phyloP scores from a whole-genome alignment of 495 filamentous ascomycete genomes.

The Staphylotrichum longicolle region DNA sequence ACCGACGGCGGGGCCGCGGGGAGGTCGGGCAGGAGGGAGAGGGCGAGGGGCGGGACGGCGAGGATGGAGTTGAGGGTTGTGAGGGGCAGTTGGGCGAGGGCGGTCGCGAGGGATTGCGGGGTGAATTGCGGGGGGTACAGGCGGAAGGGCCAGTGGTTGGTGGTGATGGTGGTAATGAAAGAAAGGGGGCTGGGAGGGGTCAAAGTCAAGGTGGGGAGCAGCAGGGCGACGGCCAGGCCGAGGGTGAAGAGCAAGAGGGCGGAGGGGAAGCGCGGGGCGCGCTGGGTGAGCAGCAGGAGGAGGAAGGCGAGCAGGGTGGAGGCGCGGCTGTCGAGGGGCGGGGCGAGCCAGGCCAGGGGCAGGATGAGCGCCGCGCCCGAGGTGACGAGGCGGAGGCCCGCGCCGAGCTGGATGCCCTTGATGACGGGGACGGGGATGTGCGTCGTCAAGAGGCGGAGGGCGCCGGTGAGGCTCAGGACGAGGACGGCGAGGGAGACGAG shows the following conservation, averaged over 20 bases:
- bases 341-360: conserved; percentile 54
- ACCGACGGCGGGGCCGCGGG: conserved; percentile 40
- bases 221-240: conserved; percentile 58
- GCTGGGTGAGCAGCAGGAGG: conserved; percentile 60
- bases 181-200: no score
- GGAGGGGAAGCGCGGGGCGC: conserved; percentile 64
- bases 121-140: conserved; percentile 51
- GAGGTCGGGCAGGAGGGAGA: conserved; percentile 62
- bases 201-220: conserved; percentile 28
- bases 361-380: conserved; percentile 54
- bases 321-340: conserved; percentile 68
- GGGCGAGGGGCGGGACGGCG: conserved; percentile 71
- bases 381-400: conserved; percentile 75
- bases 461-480: conserved; percentile 70
- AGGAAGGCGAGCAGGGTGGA: conserved; percentile 71
- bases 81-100: conserved; percentile 79
- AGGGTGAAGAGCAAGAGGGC: conserved; percentile 68
- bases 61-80: conserved; percentile 90
- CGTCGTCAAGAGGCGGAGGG: conserved; percentile 65
- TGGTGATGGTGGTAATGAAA: conserved; percentile 12
- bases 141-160: not conserved
- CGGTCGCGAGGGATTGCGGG: conserved; percentile 56
- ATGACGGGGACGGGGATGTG: conserved; percentile 80
- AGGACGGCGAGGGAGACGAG: conserved; percentile 70
- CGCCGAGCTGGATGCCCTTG: conserved; percentile 92